A percentile compares a stretch with the other conserved stretches of the same genome.
Conservation (phyloP, 2,329 filamentous ascomycete genomes). For the Teratosphaeriaceae sp. region DNA sequence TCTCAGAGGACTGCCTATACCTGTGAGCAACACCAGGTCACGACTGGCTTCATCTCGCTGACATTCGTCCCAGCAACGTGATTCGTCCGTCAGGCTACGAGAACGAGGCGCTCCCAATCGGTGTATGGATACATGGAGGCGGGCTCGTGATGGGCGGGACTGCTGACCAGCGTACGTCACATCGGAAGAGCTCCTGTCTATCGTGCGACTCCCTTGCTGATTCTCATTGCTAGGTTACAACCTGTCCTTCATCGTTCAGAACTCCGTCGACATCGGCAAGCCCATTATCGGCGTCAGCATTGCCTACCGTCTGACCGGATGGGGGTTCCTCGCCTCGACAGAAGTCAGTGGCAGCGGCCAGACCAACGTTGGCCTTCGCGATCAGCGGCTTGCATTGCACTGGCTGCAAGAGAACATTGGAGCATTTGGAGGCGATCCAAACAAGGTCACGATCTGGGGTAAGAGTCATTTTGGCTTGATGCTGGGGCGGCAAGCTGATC, state of each 20-base stretch:
- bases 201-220: background rate
- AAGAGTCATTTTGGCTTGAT: conserved; percentile 17
- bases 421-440: conserved; percentile 68
- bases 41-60: no score
- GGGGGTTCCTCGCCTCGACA: conserved; percentile 62
- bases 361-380: conserved; percentile 41
- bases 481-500: background rate
- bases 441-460: conserved; percentile 41
- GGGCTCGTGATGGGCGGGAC: conserved; percentile 33
- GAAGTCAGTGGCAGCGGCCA: conserved; percentile 48
- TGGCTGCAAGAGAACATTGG: conserved; percentile 40
- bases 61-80: conserved; percentile 38
- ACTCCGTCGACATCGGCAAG: conserved; percentile 34
- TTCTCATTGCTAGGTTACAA: conserved; percentile 43
- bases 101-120: conserved; percentile 44
- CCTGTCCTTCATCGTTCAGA: conserved; percentile 51
- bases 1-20: conserved; percentile 54
- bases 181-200: no score
- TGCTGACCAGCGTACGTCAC: conserved; percentile 39
- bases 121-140: conserved; percentile 47
- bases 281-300: conserved; percentile 54
- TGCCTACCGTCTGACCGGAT: conserved; percentile 58
- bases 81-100: conserved; percentile 47
- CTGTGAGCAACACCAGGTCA: conserved; percentile 33
- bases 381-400: conserved; percentile 40